Conservation (phyloP, 805 yeast species). For the Ascoidea rubescens region DNA sequence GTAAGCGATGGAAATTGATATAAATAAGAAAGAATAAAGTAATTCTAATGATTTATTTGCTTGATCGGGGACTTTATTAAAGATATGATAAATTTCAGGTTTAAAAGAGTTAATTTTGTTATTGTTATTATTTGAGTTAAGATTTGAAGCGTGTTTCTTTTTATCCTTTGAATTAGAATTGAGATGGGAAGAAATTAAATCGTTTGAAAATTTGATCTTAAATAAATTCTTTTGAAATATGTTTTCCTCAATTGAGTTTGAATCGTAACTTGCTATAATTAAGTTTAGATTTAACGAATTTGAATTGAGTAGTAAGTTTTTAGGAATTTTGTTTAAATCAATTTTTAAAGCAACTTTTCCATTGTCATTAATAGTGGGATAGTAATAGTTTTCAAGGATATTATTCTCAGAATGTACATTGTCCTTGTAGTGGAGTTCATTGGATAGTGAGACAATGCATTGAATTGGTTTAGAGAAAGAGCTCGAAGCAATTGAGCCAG, state of each 20-base stretch:
- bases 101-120: neutral
- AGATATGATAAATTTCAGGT: conserved; percentile 8
- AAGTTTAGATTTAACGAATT: no score
- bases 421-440: no score
- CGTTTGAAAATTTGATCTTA: neutral
- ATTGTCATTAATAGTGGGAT: neutral
- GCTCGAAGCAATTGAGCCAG: no score
- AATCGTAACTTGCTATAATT: neutral
- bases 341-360: neutral
- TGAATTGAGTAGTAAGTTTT: neutral
- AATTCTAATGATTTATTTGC: conserved; percentile 4
- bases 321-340: neutral
- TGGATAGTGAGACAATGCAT: no score
- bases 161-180: no score
- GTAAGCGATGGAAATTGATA: conserved; percentile 3
- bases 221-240: no score
- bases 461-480: no score
- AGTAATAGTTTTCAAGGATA: neutral
- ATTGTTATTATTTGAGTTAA: no score
- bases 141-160: no score
- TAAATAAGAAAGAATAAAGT: conserved; percentile 5
- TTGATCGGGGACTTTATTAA: conserved; percentile 8
- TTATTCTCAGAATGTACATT: no score
- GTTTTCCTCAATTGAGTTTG: neutral
- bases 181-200: neutral